Base-by-base conservation (phyloP, 768 basidiomycete species). In the Lentinula edodes region DNA sequence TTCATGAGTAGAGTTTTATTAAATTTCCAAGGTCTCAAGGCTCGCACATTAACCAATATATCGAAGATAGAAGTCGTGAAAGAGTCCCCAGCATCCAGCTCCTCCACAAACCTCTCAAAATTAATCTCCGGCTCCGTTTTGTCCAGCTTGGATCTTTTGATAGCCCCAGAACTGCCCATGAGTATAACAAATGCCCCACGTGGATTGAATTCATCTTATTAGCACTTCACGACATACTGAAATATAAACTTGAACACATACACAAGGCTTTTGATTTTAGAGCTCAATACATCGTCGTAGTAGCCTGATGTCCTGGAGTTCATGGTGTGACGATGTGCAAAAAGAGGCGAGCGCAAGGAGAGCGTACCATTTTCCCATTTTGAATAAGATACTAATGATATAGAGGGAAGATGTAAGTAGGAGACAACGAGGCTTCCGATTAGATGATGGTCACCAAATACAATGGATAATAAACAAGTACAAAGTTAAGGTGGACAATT, bases 181-280 rank as follows among this genome's bases (percentile, higher is more conserved):
- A 18, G 55, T 48, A 18, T 20, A 23, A n/a, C 8, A 48, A 10
- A 23, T 20, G 45, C 36, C 42, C 51, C 62, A 63, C 55, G 61
- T 63, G 56, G 57, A 51, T 16, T 18, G 15, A 52, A 50, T 38
- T 9, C 13, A 13, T 12, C 18, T 66, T 61, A 16, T 35, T 18
- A 20, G 63, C 4, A 56, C n/a, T 4, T 5, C 28, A 4, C 28
- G 28, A 28, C 46, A 15, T 16, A 48, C 41, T 52, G 43, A n/a
- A 50, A 55, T 51, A 51, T 50, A 42, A 60, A 55, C 15, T 15
- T 36, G 18, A 35, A 38, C 62, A 72, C 90, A 69, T 83, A 93
- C 91, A 91, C 86, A 67, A 93, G 69, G 66, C 76, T 84, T 74
- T 87, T 90, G 66, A 93, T 79, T 83, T 92, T 93, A 62, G 83